A percentile compares a stretch with the other conserved stretches of the same genome.
These are phyloP conservation scores for Lomentospora prolificans DNA, from an alignment of 2,329 filamentous ascomycete genomes.

Conservation along the genomic window DNA sequence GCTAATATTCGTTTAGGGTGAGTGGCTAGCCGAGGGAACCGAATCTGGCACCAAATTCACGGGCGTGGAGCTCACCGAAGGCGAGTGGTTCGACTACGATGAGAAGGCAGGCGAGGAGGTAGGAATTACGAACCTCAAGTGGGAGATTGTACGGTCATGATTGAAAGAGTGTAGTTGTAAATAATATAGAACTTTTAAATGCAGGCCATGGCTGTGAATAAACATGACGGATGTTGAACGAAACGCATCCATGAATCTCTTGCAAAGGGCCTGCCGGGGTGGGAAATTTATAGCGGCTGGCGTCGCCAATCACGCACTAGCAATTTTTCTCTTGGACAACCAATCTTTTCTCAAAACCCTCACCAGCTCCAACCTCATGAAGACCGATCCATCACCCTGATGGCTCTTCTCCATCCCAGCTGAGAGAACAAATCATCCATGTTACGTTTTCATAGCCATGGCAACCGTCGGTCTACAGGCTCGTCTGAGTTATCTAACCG, in stretches of 20 bases:
- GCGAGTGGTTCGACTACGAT: slow-evolving; percentile 97
- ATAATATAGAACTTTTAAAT: background rate
- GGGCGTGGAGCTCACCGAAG: slow-evolving; percentile 72
- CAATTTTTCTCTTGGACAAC: slow-evolving; percentile 4
- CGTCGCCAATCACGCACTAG: slow-evolving; percentile 2
- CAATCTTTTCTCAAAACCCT: no score
- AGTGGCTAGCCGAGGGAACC: slow-evolving; percentile 75
- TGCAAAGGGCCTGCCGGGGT: no score
- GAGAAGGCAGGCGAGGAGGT: slow-evolving; percentile 89
- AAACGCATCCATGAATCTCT: no score
- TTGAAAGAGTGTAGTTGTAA: background rate
- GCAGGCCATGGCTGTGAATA: no score
- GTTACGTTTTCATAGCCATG: background rate
- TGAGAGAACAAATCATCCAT: background rate
- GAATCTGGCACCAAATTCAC: slow-evolving; percentile 78
- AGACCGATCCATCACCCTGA: background rate
- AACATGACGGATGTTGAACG: no score
- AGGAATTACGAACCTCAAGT: slow-evolving; percentile 80
- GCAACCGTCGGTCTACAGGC: slow-evolving; percentile 1
- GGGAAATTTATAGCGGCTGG: no score
- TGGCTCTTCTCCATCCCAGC: background rate
- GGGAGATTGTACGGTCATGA: slow-evolving; percentile 70
- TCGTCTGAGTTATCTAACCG: slow-evolving; percentile 28
- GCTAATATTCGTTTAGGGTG: slow-evolving; percentile 51
- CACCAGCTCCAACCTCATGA: no score